phyloP scores from a whole-genome alignment of 495 filamentous ascomycete genomes.

The Aspergillus heteromorphus region DNA sequence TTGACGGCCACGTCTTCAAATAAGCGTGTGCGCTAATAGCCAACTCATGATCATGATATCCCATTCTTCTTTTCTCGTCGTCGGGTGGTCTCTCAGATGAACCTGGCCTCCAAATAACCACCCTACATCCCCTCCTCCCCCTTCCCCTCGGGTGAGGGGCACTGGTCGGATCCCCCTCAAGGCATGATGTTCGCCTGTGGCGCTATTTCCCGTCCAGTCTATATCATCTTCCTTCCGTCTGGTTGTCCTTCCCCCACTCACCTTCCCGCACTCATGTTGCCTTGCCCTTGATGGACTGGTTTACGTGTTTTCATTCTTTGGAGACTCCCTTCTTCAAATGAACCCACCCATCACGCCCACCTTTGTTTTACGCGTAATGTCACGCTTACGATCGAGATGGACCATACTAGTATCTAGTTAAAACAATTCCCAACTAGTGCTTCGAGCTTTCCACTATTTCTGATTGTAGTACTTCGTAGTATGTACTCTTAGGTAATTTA shows the following conservation, averaged over 20 bases:
- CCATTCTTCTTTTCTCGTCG: slow-evolving; percentile 11
- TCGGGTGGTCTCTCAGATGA: slow-evolving; percentile 11
- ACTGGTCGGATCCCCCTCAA: background rate
- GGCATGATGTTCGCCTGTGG: background rate
- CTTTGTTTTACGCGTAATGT: slow-evolving; percentile 1
- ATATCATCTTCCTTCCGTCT: background rate
- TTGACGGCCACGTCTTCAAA: slow-evolving; percentile 98
- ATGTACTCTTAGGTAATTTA: no score
- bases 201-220: background rate
- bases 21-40: slow-evolving; percentile 47
- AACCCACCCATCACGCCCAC: no score
- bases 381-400: slow-evolving; percentile 9
- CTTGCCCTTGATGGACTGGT: slow-evolving; percentile 12
- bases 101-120: background rate
- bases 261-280: slow-evolving; percentile 1
- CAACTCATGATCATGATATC: slow-evolving; percentile 17
- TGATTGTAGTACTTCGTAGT: background rate
- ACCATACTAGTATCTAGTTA: slow-evolving; percentile 7
- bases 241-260: background rate
- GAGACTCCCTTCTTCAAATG: slow-evolving; percentile 5
- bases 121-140: background rate
- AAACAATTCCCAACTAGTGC: background rate
- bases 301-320: slow-evolving; percentile 11
- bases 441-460: background rate
- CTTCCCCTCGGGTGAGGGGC: background rate